Conservation (phyloP, 345 rosid species). For the Eucalyptus brandiana region DNA sequence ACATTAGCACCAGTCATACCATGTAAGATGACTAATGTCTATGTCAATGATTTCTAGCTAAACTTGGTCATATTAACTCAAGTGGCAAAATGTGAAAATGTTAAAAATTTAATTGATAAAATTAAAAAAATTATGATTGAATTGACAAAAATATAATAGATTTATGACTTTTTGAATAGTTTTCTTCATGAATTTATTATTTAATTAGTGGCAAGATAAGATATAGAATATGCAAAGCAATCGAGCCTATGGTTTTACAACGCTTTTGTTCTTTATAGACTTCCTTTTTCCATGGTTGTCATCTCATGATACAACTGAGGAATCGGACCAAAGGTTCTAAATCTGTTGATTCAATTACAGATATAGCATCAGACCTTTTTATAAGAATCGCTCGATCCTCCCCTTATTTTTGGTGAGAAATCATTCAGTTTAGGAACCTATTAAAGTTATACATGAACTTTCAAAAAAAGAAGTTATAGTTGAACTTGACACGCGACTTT, state of each 20-base stretch:
- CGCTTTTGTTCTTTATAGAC: background rate
- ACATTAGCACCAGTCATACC: too few relatives aligned
- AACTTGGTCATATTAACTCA: too few relatives aligned
- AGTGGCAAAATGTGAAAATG: rapidly evolving
- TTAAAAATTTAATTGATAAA: too few relatives aligned
- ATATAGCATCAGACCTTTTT: background rate
- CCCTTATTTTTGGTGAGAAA: background rate
- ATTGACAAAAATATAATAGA: too few relatives aligned
- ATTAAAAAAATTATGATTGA: too few relatives aligned
- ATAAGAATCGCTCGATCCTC: background rate
- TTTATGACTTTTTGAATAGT: too few relatives aligned
- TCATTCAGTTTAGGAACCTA: background rate
- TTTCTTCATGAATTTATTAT: too few relatives aligned
- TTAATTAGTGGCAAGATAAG: background rate
- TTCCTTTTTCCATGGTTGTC: background rate
- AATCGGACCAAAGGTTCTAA: background rate
- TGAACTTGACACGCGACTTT: rapidly evolving
- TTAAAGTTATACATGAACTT: background rate
- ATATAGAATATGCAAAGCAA: background rate
- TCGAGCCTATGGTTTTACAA: background rate
- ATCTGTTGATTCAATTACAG: background rate
- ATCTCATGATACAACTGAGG: background rate
- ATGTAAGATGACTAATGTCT: background rate
- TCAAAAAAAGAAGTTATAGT: too few relatives aligned
- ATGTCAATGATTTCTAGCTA: rapidly evolving